Base-by-base conservation (phyloP, 2,329 filamentous ascomycete species). In the Dothistroma pini region DNA sequence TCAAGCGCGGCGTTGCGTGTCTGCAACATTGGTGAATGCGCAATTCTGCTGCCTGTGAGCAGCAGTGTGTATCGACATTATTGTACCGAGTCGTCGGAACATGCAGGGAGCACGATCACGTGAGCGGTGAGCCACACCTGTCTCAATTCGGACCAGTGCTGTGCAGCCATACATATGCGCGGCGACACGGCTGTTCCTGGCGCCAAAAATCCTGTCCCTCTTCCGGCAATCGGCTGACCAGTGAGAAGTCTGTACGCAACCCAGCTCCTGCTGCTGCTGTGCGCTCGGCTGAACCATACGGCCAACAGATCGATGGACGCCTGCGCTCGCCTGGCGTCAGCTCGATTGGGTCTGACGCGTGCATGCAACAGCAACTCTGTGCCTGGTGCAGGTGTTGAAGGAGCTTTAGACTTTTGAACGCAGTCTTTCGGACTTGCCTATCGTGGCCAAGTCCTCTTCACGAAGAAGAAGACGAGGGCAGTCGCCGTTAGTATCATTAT, bases 101-200 rank as follows among this genome's bases (percentile, higher is more conserved):
- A n/a, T 19, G 41, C 41, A 44, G 9, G 41, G 25, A 8, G n/a
- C 41, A 44, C 14, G 16, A 10, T 44, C 41, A 44, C 41, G 41
- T 44, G 41, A 44, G 41, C 16, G n/a, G n/a, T 16, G 16, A 35
- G 11, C n/a, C n/a, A n/a, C n/a, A n/a, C n/a, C n/a, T 35, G 51
- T 19, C 29, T n/a, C 53, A 16, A 10, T 16, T 54, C 22, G 54
- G 19, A 22, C 25, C 48, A 50, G 21, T 7, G 19, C 41, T 21
- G 54, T 29, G 54, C 31, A 47, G 19, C 38, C 22, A 35, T 31
- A 48, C 51, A 32, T 25, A 59, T 51, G 48, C 49, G 49, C 50
- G 57, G 57, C 57, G 35, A 31, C 34, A 47, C 56, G 56, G 56
- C 52, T 62, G 56, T 62, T 56, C 59, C 59, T 62, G 55, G 56